These are phyloP conservation scores for Polychaeton citri DNA, from an alignment of 2,329 filamentous ascomycete genomes.

Conservation along the genomic window DNA sequence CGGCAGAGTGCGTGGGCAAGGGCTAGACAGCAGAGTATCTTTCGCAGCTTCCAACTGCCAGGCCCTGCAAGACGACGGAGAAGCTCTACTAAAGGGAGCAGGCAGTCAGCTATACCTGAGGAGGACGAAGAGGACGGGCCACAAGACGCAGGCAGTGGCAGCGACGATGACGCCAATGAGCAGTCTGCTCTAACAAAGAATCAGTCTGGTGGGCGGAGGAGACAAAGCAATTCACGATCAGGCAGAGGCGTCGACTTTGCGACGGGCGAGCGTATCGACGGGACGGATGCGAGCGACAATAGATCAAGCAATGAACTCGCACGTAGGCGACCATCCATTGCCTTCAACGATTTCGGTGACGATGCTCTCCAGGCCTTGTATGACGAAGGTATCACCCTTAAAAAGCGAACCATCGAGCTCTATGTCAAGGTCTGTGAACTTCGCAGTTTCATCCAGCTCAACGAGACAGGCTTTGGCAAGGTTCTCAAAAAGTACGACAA, in stretches of 20 bases:
- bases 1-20: constrained; percentile 19
- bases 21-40: constrained; percentile 34
- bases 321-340: constrained; percentile 49
- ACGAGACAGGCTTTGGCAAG: constrained; percentile 92
- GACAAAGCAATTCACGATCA: constrained; percentile 7
- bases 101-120: constrained; percentile 40
- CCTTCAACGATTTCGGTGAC: constrained; percentile 68
- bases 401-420: constrained; percentile 75
- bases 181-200: constrained; percentile 28
- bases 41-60: constrained; percentile 34
- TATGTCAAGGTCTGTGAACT: constrained; percentile 92
- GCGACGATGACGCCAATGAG: constrained; percentile 50
- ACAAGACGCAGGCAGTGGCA: not conserved
- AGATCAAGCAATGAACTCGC: not conserved
- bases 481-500: constrained; percentile 99
- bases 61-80: constrained; percentile 27
- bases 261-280: constrained; percentile 5
- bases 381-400: constrained; percentile 67
- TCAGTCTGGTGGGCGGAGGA: constrained; percentile 15
- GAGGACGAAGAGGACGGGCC: constrained; percentile 32
- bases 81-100: constrained; percentile 27
- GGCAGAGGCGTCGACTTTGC: constrained; percentile 4
- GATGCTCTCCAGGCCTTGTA: constrained; percentile 57
- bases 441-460: constrained; percentile 90
- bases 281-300: not conserved